Base-by-base conservation (phyloP, 805 yeast genomes). In the Saccharomycopsis fibuligera region DNA sequence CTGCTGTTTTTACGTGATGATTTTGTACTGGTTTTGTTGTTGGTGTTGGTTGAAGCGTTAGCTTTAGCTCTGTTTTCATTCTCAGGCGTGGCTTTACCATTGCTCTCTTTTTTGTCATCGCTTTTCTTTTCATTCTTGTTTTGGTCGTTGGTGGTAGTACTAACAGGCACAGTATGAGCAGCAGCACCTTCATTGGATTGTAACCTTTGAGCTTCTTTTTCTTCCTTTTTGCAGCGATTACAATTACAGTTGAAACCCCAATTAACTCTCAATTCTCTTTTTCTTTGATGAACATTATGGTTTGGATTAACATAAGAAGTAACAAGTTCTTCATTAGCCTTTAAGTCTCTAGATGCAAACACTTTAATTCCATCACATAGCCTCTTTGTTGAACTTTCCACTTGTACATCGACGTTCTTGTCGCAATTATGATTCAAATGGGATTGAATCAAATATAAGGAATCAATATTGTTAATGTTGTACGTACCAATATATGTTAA, bases 161-260 rank as follows among this genome's bases (percentile, higher is more conserved):
- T 29, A 22, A 31, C n/a, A 6, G 38, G 16, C 3, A 29, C 10
- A 40, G 49, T 19, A 2, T 25, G 33, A 9, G 33, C 12, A 4
- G 53, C 48, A 14, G 62, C 56, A 24, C 61, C 57, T 9, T 62
- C 55, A 41, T 67, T 62, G 1, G 79, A 74, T 53, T 74, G 72
- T 47, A 79, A 69, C 55, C 75, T 61, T 36, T 74, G 74, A 42
- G 70, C 68, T 1, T 42, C 53, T 45, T 68, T 67, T 31, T 70
- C 60, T 54, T 84, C 90, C 5, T 66, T 67, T 57, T 75, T 73
- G 63, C 96, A 87, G 54, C 83, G 75, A 10, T 63, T 57, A 61
- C 96, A 87, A 23, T 61, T 63, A 63, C 96, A 87, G 17, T 74
- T 59, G 62, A 87, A 87, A 3, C 95, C 95, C 86, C 88, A 87